Evolutionary conservation across 23 red algal genomes (phyloP), one percentile per base, ranked within the genome.

Genomic region (Chondrus crispus): DNA sequence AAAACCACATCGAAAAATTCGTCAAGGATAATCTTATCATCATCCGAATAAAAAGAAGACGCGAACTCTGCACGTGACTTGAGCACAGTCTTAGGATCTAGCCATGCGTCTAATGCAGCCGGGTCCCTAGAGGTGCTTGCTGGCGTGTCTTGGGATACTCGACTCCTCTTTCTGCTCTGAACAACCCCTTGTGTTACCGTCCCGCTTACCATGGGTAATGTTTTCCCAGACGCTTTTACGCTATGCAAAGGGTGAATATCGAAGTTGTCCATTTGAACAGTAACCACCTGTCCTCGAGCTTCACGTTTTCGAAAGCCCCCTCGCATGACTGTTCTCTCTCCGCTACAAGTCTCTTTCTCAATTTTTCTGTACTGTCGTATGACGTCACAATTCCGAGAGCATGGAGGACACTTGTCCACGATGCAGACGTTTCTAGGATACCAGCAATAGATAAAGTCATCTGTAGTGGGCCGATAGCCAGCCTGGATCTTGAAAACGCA

Each of bases 341-440:
- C 2, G 74, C 74, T 3, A 49, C 24, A 24, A 80, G 46, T 20
- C 35, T 46, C 42, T 80, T 80, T 24, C 74, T 5, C 45, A 11
- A 19, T 22, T 28, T 3, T 49, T 80, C 74, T 2, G 74, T 50
- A n/a, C 8, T 50, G 4, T 80, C 40, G 20, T 51, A 22, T 10
- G 74, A 80, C 10, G 11, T 46, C 4, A 48, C 5, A 80, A 50
- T 48, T 46, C 74, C 74, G 4, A 49, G 11, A 9, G 74, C 16
- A 80, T 50, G 74, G 29, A 80, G 41, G 3, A 80, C 74, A 28
- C 39, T 50, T 45, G 74, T 80, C 74, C 74, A 50, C 16, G 74
- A 80, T 3, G 74, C 74, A 2, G 74, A 50, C 9, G 40, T 6
- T 28, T 80, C 74, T 2, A 80, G 26, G 22, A 80, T 80, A 45